A percentile compares a stretch with the other conserved stretches of the same genome.
Conservation (phyloP, 164 flowering plant species). For the Magnolia kwangsiensis region DNA sequence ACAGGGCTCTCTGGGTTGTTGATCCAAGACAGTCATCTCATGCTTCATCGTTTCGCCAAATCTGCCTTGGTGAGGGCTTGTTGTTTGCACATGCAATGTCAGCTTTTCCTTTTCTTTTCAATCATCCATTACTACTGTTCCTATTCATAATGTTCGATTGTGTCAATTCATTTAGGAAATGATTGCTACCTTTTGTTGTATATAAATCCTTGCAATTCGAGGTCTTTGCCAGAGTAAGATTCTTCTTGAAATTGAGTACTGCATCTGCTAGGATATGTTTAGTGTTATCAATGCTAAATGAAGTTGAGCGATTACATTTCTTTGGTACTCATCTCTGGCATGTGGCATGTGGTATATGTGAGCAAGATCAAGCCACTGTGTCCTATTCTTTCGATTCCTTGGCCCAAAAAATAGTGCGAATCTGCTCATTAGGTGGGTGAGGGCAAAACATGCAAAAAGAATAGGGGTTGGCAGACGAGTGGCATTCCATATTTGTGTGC, state of each 20-base stretch:
- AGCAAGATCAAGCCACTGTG: too few species aligned
- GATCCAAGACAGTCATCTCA: constrained; percentile 39
- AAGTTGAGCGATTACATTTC: background rate
- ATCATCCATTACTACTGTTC: background rate
- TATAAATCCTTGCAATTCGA: constrained; percentile 44
- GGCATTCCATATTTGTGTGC: too few species aligned
- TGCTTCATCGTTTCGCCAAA: constrained; percentile 50
- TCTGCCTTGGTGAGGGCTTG: constrained; percentile 45
- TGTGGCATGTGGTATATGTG: too few species aligned
- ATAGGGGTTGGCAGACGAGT: too few species aligned
- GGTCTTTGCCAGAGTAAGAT: constrained; percentile 73
- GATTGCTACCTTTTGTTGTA: constrained; percentile 47
- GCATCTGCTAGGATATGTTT: too few species aligned
- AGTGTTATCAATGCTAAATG: background rate
- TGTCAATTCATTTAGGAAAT: constrained; percentile 35
- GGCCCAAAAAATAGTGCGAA: too few species aligned
- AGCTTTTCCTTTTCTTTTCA: background rate
- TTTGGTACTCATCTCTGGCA: background rate
- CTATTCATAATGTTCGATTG: background rate
- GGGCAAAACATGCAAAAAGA: too few species aligned
- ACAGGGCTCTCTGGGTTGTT: constrained; percentile 51
- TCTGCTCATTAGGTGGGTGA: too few species aligned
- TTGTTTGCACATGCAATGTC: background rate
- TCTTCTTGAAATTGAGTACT: too few species aligned
- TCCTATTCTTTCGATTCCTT: too few species aligned